Base-by-base conservation (phyloP, 352 stramenopile species). In the Peronospora belbahrii region DNA sequence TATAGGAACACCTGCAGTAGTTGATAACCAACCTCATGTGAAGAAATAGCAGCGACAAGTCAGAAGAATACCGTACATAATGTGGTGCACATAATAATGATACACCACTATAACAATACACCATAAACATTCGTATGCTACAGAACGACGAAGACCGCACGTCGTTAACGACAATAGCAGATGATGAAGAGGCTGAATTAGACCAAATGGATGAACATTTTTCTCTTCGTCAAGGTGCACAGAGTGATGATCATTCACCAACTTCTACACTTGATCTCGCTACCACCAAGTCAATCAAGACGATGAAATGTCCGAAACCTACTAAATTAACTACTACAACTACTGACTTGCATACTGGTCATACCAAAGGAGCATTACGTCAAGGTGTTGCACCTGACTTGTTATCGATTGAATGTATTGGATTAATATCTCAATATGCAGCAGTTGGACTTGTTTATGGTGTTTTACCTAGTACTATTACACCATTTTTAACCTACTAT, bases 401-500 rank as follows among this genome's bases (percentile, higher is more conserved):
- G 14, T 32, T 64, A 10, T 77, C 65, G 5, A 43, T 44, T 18
- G 67, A 76, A 39, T 49, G 48, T 15, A 32, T 74, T 19, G 67
- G 63, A 3, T 56, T 82, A 10, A 32, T 82, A 9, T 44, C 53
- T 2, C 70, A 82, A 38, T 82, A 82, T 18, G 66, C 69, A 24
- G 65, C 60, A 4, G 65, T 78, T 4, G 69, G 69, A 0, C 45
- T 81, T 3, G 42, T 82, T 6, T 63, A 65, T 36, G 67, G 64
- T 25, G 42, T 55, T 0, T 33, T 82, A 11, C 70, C 67, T 4
- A 69, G 64, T 46, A 71, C 67, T 6, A 74, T 74, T 41, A 74
- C 65, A 3, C 65, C 70, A 4, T 67, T 82, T 58, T 52, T 79
- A 14, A 68, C 51, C 2, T 66, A 68, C 36, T 82, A 79, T 46